phyloP scores from a whole-genome alignment of 306 rosid genomes.

The Trifolium pratense region DNA sequence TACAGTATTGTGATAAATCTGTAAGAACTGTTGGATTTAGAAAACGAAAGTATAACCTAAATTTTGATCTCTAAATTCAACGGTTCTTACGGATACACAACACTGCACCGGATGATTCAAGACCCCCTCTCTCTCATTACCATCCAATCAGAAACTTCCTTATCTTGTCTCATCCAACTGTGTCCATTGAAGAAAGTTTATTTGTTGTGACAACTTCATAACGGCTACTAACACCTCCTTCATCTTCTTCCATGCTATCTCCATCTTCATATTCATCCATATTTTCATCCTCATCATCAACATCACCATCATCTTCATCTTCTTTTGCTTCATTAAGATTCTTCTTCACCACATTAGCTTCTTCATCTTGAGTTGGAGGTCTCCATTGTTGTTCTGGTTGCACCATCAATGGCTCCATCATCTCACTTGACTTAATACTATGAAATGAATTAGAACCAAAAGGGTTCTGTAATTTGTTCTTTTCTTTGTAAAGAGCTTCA shows the following conservation, averaged over 20 bases:
- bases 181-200: slow-evolving; percentile 61
- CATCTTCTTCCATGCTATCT: slow-evolving; percentile 49
- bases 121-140: not conserved
- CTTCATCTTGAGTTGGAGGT: slow-evolving; percentile 54
- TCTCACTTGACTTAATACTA: slow-evolving; percentile 37
- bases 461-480: slow-evolving; percentile 42
- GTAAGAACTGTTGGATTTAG: too few species aligned
- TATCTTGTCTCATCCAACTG: slow-evolving; percentile 64
- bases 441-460: slow-evolving; percentile 25
- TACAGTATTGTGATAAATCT: too few species aligned
- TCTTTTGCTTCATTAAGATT: slow-evolving; percentile 31
- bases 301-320: slow-evolving; percentile 42
- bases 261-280: slow-evolving; percentile 62
- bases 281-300: slow-evolving; percentile 27
- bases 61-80: too few species aligned
- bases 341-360: not conserved
- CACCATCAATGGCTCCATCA: slow-evolving; percentile 78
- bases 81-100: too few species aligned
- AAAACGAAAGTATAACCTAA: too few species aligned
- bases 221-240: slow-evolving; percentile 28
- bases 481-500: slow-evolving; percentile 70
- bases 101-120: too few species aligned
- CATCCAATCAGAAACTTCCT: slow-evolving; percentile 45
- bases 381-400: slow-evolving; percentile 87
- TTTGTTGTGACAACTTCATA: slow-evolving; percentile 54